These are phyloP conservation scores for Leccinum incarnatum DNA, from an alignment of 768 basidiomycete genomes.

Conservation along the genomic window DNA sequence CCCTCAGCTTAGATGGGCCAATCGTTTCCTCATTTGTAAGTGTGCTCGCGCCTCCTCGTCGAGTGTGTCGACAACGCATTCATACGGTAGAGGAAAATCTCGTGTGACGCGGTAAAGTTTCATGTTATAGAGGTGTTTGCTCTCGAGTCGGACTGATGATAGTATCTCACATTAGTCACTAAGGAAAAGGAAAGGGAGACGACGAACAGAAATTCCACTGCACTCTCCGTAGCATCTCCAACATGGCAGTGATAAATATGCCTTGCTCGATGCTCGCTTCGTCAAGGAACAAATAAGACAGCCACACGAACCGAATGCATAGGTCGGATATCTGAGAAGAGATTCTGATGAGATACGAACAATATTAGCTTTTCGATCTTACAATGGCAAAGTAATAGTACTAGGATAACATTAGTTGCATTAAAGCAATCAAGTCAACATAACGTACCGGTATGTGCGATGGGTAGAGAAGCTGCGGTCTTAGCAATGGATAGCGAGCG, in stretches of 20 bases:
- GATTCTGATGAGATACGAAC: background rate
- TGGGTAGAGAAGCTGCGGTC: constrained; percentile 72
- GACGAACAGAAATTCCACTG: constrained; percentile 90
- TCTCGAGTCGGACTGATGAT: constrained; percentile 74
- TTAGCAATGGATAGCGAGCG: constrained; percentile 57
- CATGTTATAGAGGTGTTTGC: constrained; percentile 90
- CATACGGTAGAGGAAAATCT: constrained; percentile 77
- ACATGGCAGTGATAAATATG: constrained; percentile 61
- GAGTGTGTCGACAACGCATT: constrained; percentile 46
- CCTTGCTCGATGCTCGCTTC: constrained; percentile 52
- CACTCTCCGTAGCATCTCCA: constrained; percentile 78
- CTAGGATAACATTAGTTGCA: constrained; percentile 33
- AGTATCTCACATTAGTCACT: background rate
- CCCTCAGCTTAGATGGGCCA: constrained; percentile 18
- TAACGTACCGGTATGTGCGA: constrained; percentile 53
- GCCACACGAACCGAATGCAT: constrained; percentile 77
- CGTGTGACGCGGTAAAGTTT: constrained; percentile 87
- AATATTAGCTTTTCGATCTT: constrained; percentile 15
- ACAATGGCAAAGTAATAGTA: constrained; percentile 81
- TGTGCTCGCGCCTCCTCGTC: constrained; percentile 37
- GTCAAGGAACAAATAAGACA: constrained; percentile 63
- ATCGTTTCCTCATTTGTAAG: constrained; percentile 15
- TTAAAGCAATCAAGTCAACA: background rate
- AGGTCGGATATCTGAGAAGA: constrained; percentile 62
- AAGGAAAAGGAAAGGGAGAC: background rate